phyloP scores from a whole-genome alignment of 768 basidiomycete species.

The Chiua virens region DNA sequence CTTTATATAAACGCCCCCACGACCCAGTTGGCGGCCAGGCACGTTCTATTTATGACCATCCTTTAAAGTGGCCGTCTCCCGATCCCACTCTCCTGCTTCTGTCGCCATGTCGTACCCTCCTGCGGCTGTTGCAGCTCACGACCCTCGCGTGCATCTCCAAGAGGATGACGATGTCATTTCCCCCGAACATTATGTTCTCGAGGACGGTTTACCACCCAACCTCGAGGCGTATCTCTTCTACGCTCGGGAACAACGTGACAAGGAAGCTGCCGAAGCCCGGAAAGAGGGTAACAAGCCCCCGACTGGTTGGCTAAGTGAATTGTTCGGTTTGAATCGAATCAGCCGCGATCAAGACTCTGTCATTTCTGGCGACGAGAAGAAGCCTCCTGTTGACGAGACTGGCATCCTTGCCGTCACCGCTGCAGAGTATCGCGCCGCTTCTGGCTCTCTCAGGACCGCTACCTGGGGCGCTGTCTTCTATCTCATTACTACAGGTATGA shows the following conservation, averaged over 20 bases:
- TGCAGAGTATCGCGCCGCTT: conserved; percentile 38
- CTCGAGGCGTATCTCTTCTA: conserved; percentile 33
- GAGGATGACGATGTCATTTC: background rate
- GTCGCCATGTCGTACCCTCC: conserved; percentile 21
- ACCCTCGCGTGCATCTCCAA: conserved; percentile 14
- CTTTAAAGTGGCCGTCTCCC: conserved; percentile 1
- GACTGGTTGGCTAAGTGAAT: conserved; percentile 15
- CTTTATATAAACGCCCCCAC: background rate
- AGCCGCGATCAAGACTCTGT: conserved; percentile 31
- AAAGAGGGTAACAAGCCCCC: conserved; percentile 9
- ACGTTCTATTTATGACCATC: background rate
- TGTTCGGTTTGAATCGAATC: conserved; percentile 23
- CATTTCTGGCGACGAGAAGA: conserved; percentile 31
- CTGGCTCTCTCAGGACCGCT: conserved; percentile 48
- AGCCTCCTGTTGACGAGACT: conserved; percentile 10
- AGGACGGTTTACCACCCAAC: conserved; percentile 27
- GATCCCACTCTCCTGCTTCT: background rate
- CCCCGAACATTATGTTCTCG: conserved; percentile 19
- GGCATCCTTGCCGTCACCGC: conserved; percentile 26
- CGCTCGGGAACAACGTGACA: conserved; percentile 31
- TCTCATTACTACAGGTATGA: conserved; percentile 50
- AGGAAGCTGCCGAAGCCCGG: conserved; percentile 23
- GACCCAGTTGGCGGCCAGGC: background rate
- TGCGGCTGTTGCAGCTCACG: too few relatives aligned
- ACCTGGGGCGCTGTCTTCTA: conserved; percentile 54